A percentile compares a stretch with the other conserved stretches of the same genome.
Conservation (phyloP, 225 moss, liverwort and hornwort genomes). For the Physcomitrium patens region DNA sequence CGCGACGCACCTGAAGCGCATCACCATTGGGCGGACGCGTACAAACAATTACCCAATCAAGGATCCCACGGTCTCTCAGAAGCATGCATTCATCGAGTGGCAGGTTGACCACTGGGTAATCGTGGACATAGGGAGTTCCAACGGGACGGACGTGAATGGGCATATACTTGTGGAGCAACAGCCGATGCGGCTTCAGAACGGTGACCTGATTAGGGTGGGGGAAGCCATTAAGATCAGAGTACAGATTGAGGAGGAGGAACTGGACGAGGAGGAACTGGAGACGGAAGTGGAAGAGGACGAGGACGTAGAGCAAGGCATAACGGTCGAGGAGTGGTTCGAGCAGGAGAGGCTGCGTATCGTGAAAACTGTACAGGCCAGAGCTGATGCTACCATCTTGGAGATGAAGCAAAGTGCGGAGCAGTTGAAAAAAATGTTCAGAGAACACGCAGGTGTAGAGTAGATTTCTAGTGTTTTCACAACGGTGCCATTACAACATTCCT, state of each 20-base stretch:
- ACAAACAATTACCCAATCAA: conserved; percentile 70
- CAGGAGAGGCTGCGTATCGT: conserved; percentile 40
- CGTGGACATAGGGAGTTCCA: conserved; percentile 82
- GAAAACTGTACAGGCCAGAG: conserved; percentile 24
- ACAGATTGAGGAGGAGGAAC: conserved; percentile 42
- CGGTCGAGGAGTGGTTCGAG: conserved; percentile 67
- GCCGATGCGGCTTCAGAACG: conserved; percentile 54
- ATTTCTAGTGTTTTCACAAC: not conserved
- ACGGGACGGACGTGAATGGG: conserved; percentile 76
- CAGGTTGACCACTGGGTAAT: conserved; percentile 66
- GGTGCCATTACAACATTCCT: not conserved
- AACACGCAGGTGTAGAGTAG: conserved; percentile 42
- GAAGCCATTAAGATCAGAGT: conserved; percentile 59
- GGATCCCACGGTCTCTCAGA: conserved; percentile 78
- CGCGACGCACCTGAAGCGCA: conserved; percentile 49
- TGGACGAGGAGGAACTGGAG: conserved; percentile 14
- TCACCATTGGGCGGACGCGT: conserved; percentile 71
- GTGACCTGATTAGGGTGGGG: conserved; percentile 69
- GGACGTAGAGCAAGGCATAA: conserved; percentile 31
- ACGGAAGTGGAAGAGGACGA: conserved; percentile 13
- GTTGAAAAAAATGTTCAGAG: conserved; percentile 46
- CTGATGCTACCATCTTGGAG: conserved; percentile 46
- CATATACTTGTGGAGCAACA: conserved; percentile 37
- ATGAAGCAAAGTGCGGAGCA: conserved; percentile 55
- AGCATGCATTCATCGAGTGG: conserved; percentile 72